Percentiles rank a stretch among this genome's conserved stretches.
phyloP scores from a whole-genome alignment of 73 alveolate genomes.

The Symbiodinium natans region DNA sequence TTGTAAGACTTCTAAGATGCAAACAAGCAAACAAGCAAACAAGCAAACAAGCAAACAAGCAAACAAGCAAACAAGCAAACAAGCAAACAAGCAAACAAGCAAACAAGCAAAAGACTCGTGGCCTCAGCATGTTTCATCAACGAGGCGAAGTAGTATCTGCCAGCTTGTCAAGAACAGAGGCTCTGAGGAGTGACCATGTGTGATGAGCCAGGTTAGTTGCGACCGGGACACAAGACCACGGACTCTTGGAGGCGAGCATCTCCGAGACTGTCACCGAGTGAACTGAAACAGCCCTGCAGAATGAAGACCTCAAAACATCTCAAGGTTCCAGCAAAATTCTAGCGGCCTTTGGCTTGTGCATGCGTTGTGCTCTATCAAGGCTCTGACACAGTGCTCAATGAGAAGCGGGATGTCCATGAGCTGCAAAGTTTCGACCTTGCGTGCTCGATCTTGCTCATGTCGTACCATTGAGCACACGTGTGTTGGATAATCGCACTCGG shows the following conservation, averaged over 20 bases:
- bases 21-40: no score
- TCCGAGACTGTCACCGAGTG: conserved; percentile 60
- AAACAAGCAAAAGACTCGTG: neutral
- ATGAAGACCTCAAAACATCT: conserved; percentile 22
- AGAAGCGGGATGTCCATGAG: conserved; percentile 92
- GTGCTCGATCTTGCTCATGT: neutral
- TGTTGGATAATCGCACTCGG: neutral
- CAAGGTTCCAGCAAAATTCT: neutral
- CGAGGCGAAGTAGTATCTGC: conserved; percentile 74
- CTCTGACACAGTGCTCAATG: conserved; percentile 64
- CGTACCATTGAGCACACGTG: neutral
- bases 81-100: no score
- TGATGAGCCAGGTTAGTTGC: no score
- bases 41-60: no score
- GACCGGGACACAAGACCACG: conserved; percentile 42
- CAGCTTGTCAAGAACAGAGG: neutral
- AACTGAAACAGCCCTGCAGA: conserved; percentile 48
- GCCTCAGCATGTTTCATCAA: conserved; percentile 93
- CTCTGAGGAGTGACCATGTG: no score
- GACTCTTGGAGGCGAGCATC: conserved; percentile 72
- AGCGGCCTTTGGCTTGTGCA: no score
- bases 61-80: no score
- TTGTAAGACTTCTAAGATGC: neutral
- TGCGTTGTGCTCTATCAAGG: neutral
- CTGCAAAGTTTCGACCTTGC: conserved; percentile 84